A percentile compares a stretch with the other conserved stretches of the same genome.
Evolutionary conservation across 2,329 filamentous ascomycete species (phyloP).

Genomic region (Colletotrichum limetticola): DNA sequence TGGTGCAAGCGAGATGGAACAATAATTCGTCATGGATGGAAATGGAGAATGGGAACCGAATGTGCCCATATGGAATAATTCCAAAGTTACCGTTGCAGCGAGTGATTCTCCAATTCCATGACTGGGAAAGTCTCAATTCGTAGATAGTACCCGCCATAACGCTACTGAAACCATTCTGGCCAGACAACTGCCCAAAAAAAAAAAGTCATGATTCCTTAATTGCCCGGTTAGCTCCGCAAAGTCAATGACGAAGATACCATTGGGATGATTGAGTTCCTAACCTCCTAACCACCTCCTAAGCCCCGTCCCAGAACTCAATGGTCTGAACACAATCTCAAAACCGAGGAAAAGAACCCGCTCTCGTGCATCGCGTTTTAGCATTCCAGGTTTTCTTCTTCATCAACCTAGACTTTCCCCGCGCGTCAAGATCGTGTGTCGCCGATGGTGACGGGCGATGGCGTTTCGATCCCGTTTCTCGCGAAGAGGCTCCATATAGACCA

Average conservation of each 20-base stretch:
- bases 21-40: neutral
- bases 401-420: neutral
- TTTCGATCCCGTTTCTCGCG: neutral
- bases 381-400: neutral
- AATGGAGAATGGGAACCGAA: neutral
- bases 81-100: neutral
- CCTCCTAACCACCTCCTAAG: too few relatives aligned
- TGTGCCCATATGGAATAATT: neutral
- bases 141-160: neutral
- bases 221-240: too few relatives aligned
- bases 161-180: neutral
- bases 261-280: too few relatives aligned
- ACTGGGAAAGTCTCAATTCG: neutral
- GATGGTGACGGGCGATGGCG: neutral
- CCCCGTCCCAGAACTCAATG: neutral
- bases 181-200: neutral
- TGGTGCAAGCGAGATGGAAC: neutral
- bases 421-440: neutral
- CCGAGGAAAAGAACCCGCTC: neutral
- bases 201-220: too few relatives aligned
- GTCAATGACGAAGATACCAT: neutral
- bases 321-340: too few relatives aligned
- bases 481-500: neutral
- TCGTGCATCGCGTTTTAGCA: neutral
- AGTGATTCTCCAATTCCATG: neutral